Base-by-base conservation (phyloP, 2,329 filamentous ascomycete species). In the Fusarium graminum region DNA sequence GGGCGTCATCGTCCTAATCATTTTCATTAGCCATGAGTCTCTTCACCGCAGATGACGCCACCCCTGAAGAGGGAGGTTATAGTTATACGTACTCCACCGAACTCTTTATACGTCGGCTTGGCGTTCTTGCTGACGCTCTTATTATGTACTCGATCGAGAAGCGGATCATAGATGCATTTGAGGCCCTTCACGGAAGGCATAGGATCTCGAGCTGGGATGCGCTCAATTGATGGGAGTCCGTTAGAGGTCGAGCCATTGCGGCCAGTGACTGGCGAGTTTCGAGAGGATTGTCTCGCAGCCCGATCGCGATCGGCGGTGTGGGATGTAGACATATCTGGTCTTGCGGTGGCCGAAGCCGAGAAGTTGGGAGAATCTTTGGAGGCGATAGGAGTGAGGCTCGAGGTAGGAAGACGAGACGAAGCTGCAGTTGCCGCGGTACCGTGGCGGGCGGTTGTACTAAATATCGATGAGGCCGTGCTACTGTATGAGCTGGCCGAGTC, bases 1-100 rank as follows among this genome's bases (percentile, higher is more conserved):
- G 87, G 82, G 87, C 86, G 81, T 93, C 90, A 88, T 94, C 90
- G 86, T 91, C 88, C 88, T 91, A 85, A 81, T 83, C 82, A 81
- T 77, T 76, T 67, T 74, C 75, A 85, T 89, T 89, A 89, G 86
- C 85, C 85, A 85, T 74, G 67, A 79, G 74, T 76, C 74, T 77
- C 74, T 79, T 81, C 77, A 78, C 76, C 78, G 79, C 76, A 69
- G 85, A 88, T 87, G 87, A 89, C 87, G 82, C 83, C 80, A 86
- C 86, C 85, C 82, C 81, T 75, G 40, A 42, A 57, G 57, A 74
- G 74, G 71, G 68, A 80, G 76, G 79, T 72, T 79, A 75, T 80
- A 75, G 67, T 70, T 82, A 76, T 85, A 90, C 88, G 80, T 90
- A 90, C 88, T 84, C 85, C 79, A 76, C 86, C 86, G 80, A 89